Evolutionary conservation across 2,329 filamentous ascomycete species (phyloP), one percentile per base, ranked within the genome.

Genomic region (Exophiala mesophila): DNA sequence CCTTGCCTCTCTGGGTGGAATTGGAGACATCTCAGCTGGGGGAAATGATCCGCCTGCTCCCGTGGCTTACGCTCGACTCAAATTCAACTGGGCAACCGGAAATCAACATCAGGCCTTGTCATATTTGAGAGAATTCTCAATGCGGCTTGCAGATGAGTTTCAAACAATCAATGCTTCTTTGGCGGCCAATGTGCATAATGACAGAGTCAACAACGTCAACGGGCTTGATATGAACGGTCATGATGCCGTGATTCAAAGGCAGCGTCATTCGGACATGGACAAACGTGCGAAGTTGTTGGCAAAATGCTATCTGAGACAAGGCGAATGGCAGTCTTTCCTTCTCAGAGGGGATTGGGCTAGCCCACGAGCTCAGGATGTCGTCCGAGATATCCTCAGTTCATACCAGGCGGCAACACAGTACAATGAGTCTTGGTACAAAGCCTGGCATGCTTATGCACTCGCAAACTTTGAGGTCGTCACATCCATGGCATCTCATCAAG

Each of bases 391-490:
- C 44, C 72, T 98, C 17, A 77, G 80, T n/a, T 88, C 92, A 2
- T 98, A 97, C 63, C 82, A 82, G 13, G 83, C 89, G 45, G 94
- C 94, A 1, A 98, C 92, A 2, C 83, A 87, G 45, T 96, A 94
- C 67, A 94, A 98, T 61, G 83, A 88, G 23, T 82, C 83, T 48
- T 98, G 90, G 80, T 98, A 98, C 71, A 99, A 98, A 67, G 92
- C 94, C 5, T 99, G 92, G 92, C 92, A 99, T 65, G 86, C 92
- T 0, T 99, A 92, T 90, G 94, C 92, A 8, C 68, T 98, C 50
- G 90, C 92, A 40, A 99, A 98, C 64, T 99, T 98, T 58, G 90
- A 99, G 66, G 92, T 98, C 44, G 89, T 97, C 26, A 94, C 92
- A 55, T 80, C 84, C 0, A 71, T 92, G 44, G 78, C 82, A 6